Conservation (phyloP, 768 basidiomycete species). For the Boletus rubescentipes region DNA sequence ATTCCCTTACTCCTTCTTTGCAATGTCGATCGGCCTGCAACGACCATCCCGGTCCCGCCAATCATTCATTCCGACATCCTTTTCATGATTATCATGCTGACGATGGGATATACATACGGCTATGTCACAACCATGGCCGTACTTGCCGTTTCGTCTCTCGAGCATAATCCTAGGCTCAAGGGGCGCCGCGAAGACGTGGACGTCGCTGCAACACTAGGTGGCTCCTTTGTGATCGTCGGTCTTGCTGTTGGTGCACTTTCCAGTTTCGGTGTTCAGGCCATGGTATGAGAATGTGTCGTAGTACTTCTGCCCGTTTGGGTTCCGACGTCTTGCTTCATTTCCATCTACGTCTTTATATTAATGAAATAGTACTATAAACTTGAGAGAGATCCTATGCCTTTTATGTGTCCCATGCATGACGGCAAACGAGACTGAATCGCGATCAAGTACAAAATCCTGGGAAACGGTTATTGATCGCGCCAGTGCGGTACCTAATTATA, state of each 20-base stretch:
- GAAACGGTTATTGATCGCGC: too few species aligned
- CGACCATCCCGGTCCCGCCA: slow-evolving; percentile 21
- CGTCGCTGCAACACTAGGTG: slow-evolving; percentile 75
- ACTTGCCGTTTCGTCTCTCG: slow-evolving; percentile 78
- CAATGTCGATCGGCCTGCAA: slow-evolving; percentile 61
- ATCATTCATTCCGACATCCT: slow-evolving; percentile 72
- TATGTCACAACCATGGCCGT: slow-evolving; percentile 75
- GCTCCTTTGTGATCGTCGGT: slow-evolving; percentile 76
- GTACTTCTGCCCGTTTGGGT: too few species aligned
- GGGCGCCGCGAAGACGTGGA: slow-evolving; percentile 76
- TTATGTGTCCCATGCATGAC: too few species aligned
- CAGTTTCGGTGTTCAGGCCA: slow-evolving; percentile 75
- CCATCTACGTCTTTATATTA: too few species aligned
- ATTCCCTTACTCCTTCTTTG: slow-evolving; percentile 1
- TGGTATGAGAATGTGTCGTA: slow-evolving; percentile 48
- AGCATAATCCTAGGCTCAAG: slow-evolving; percentile 39
- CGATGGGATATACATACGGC: slow-evolving; percentile 75
- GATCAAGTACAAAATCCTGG: too few species aligned
- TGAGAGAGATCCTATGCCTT: too few species aligned
- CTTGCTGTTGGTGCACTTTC: slow-evolving; percentile 70
- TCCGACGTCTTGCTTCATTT: too few species aligned
- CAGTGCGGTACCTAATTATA: too few species aligned
- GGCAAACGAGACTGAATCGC: too few species aligned
- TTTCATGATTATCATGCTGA: slow-evolving; percentile 69
- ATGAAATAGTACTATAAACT: too few species aligned